phyloP scores from a whole-genome alignment of 1,139 yeast species.

The Yarrowia galli region DNA sequence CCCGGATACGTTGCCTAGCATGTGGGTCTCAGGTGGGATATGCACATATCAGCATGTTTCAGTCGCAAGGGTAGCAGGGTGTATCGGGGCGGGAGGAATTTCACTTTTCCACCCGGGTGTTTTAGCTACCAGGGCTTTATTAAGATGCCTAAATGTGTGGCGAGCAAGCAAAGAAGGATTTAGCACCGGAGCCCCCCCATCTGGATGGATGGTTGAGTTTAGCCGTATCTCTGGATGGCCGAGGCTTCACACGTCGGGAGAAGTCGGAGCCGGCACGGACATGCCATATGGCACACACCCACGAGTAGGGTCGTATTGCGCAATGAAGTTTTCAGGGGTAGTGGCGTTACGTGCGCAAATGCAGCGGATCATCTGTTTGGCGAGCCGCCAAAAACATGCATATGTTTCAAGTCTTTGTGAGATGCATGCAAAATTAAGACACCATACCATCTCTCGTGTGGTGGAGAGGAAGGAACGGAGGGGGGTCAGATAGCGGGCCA shows the following conservation, averaged over 20 bases:
- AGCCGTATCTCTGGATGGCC: neutral
- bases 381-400: conserved; percentile 16
- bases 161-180: neutral
- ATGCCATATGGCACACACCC: neutral
- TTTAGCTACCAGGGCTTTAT: neutral
- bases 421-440: conserved; percentile 32
- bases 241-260: neutral
- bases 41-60: conserved; percentile 31
- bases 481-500: neutral
- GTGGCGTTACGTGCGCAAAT: conserved; percentile 21
- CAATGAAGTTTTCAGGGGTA: conserved; percentile 12
- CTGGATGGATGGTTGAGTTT: neutral
- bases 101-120: neutral
- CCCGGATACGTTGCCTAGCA: neutral
- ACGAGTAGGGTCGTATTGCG: neutral
- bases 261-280: neutral
- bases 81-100: neutral
- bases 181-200: neutral
- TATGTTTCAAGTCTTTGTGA: conserved; percentile 18
- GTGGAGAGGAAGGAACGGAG: conserved; percentile 7
- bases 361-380: conserved; percentile 1
- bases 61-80: neutral
- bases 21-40: conserved; percentile 17
- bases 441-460: conserved; percentile 17
- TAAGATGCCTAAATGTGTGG: neutral